Percentiles rank a stretch among this genome's conserved stretches.
Evolutionary conservation across 345 rosid species (phyloP).

Genomic region (Eucalyptus victrix): DNA sequence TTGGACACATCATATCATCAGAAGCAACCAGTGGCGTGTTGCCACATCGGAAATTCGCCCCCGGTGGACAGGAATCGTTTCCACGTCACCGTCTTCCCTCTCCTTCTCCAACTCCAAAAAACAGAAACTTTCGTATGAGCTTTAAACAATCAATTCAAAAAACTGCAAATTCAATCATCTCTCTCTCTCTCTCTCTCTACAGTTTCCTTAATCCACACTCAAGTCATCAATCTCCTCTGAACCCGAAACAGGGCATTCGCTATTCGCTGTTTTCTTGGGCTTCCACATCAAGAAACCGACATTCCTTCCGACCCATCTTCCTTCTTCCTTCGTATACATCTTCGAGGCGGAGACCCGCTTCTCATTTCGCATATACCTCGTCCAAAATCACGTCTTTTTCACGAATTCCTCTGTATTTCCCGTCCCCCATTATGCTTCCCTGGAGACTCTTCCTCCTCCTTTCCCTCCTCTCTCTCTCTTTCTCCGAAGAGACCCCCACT

Average conservation of each 20-base stretch:
- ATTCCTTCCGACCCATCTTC: background rate
- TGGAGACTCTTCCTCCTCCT: conserved; percentile 12
- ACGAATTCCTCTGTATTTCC: background rate
- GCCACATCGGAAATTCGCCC: background rate
- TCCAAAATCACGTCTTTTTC: background rate
- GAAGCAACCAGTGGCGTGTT: background rate
- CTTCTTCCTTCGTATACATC: background rate
- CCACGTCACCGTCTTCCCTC: background rate
- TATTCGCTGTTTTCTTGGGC: background rate
- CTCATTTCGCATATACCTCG: background rate
- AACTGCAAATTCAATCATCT: background rate
- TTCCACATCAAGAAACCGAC: background rate
- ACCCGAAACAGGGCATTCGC: background rate
- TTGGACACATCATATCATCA: background rate
- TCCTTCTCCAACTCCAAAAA: background rate
- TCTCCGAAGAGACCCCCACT: conserved; percentile 15
- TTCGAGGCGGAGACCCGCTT: background rate
- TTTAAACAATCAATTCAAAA: background rate
- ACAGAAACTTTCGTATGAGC: background rate
- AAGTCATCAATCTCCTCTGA: background rate
- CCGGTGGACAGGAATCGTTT: background rate
- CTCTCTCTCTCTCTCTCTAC: background rate
- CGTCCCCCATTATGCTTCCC: conserved; percentile 15
- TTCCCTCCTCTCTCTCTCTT: conserved; percentile 12
- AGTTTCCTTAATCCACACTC: background rate